phyloP scores from a whole-genome alignment of 2,329 filamentous ascomycete genomes.

The Helminthosporium solani region DNA sequence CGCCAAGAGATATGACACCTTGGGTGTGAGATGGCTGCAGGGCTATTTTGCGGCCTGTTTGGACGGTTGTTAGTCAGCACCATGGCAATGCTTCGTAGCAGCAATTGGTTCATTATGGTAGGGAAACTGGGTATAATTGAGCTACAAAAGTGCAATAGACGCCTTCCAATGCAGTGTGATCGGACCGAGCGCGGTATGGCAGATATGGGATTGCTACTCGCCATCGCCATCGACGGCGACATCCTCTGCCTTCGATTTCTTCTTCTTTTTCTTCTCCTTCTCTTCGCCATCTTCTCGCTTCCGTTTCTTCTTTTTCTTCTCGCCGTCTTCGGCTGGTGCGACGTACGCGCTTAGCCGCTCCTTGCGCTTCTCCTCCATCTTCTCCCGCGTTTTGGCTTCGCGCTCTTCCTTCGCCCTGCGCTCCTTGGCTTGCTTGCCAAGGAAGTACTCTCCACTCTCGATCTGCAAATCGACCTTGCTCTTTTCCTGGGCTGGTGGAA shows the following conservation, averaged over 20 bases:
- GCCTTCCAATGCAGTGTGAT: slow-evolving; percentile 5
- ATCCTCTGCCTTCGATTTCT: slow-evolving; percentile 17
- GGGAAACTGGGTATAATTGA: slow-evolving; percentile 13
- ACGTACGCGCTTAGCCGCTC: slow-evolving; percentile 85
- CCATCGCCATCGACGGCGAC: slow-evolving; percentile 22
- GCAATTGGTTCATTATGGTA: neutral
- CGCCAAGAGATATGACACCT: slow-evolving; percentile 11
- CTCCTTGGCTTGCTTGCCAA: slow-evolving; percentile 90
- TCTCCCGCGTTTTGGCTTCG: slow-evolving; percentile 79
- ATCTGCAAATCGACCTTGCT: slow-evolving; percentile 98
- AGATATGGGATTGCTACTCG: slow-evolving; percentile 6
- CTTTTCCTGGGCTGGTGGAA: slow-evolving; percentile 96
- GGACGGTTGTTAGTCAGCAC: slow-evolving; percentile 10
- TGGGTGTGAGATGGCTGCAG: slow-evolving; percentile 10
- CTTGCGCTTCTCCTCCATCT: slow-evolving; percentile 84
- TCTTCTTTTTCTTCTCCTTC: slow-evolving; percentile 43
- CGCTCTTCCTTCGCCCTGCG: slow-evolving; percentile 75
- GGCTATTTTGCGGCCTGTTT: slow-evolving; percentile 5
- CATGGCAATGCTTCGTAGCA: neutral
- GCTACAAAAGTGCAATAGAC: slow-evolving; percentile 4
- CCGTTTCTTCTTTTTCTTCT: slow-evolving; percentile 48
- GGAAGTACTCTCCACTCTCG: slow-evolving; percentile 95
- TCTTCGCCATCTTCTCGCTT: slow-evolving; percentile 54
- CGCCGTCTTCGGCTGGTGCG: slow-evolving; percentile 74
- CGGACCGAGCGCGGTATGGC: neutral